phyloP scores from a whole-genome alignment of 2,329 filamentous ascomycete species.

The Colletotrichum aenigma region DNA sequence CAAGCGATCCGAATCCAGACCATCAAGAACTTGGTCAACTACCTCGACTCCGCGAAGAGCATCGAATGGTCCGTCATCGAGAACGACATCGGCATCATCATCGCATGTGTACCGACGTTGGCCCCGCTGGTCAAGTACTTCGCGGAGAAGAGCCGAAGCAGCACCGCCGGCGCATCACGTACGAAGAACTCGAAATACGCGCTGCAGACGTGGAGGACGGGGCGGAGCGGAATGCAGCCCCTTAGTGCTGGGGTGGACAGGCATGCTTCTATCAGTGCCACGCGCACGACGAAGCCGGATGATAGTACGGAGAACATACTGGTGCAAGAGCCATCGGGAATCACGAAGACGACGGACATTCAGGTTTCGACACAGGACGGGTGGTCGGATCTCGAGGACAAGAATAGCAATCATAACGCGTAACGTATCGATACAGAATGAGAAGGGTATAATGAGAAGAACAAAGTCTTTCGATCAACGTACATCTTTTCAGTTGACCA shows the following conservation, averaged over 20 bases:
- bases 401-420: not conserved
- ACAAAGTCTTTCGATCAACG: no score
- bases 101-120: conserved; percentile 46
- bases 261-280: not conserved
- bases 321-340: not conserved
- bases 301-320: conserved; percentile 15
- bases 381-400: not conserved
- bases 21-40: conserved; percentile 46
- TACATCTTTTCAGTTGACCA: no score
- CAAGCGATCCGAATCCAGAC: conserved; percentile 56
- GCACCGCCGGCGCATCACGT: not conserved
- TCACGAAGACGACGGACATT: not conserved
- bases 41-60: conserved; percentile 45
- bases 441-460: no score
- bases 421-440: no score
- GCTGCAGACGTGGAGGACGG: conserved; percentile 28
- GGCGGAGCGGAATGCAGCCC: conserved; percentile 22
- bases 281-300: not conserved
- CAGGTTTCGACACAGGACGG: not conserved
- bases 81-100: conserved; percentile 46
- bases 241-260: conserved; percentile 10
- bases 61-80: conserved; percentile 53
- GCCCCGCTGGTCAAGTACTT: conserved; percentile 43
- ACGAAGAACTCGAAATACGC: conserved; percentile 24
- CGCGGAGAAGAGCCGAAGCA: conserved; percentile 27